Evolutionary conservation across 345 rosid genomes (phyloP).

Genomic region (Salix exigua): DNA sequence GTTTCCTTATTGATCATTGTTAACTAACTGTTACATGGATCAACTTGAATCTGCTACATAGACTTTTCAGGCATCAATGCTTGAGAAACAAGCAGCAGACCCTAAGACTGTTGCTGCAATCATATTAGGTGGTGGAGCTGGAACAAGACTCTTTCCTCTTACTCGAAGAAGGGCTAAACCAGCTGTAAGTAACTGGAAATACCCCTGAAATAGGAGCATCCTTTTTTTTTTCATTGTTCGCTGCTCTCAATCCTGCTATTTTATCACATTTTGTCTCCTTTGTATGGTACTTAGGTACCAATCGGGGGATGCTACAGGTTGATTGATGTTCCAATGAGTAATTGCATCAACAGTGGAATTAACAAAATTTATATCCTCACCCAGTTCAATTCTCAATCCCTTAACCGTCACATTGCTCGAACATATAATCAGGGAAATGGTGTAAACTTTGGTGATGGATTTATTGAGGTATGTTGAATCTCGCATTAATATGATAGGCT

Average conservation of each 20-base stretch:
- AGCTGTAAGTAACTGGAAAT: conserved; percentile 47
- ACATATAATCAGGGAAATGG: conserved; percentile 68
- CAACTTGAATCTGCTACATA: conserved; percentile 24
- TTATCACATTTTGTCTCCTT: background rate
- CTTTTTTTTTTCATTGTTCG: background rate
- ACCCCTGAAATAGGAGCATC: no score
- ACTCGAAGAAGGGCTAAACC: conserved; percentile 73
- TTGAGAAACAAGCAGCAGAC: conserved; percentile 48
- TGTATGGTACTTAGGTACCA: conserved; percentile 52
- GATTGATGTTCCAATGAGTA: conserved; percentile 86
- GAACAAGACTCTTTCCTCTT: conserved; percentile 76
- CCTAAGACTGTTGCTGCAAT: conserved; percentile 74
- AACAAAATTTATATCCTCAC: conserved; percentile 87
- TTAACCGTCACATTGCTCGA: conserved; percentile 68
- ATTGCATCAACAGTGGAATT: conserved; percentile 81
- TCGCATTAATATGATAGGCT: background rate
- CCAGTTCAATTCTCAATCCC: conserved; percentile 83
- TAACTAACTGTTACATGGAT: no score
- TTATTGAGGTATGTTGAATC: conserved; percentile 56
- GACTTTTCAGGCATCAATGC: conserved; percentile 36
- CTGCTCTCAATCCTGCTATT: background rate
- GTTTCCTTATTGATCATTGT: no score
- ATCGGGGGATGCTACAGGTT: conserved; percentile 81
- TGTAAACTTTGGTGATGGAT: conserved; percentile 67
- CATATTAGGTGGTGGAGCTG: conserved; percentile 89